Base-by-base conservation (phyloP, 768 basidiomycete species). In the Cystofilobasidium bisporidii region DNA sequence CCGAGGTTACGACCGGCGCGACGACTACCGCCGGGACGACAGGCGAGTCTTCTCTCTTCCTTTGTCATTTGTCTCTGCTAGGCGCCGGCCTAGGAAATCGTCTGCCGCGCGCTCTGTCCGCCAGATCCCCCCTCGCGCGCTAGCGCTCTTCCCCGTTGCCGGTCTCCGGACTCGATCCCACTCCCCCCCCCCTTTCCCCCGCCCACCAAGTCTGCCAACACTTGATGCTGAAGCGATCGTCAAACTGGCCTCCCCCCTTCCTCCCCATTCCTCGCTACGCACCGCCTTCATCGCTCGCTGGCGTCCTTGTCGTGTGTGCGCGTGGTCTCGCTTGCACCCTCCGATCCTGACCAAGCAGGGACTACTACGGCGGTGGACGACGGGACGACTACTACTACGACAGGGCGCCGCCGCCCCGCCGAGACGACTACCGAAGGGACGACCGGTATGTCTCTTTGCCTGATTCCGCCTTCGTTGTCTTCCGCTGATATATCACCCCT, bases 1-100 rank as follows among this genome's bases (percentile, higher is more conserved):
- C 63, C 83, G 84, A 63, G 81, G 83, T 50, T 69, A 82, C 59
- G 82, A 83, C 63, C 77, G 70, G 50, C 63, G 71, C 53, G 65
- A 72, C 68, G 55, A 65, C 55, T 56, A 56, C 57, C 53, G 53
- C 9, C 28, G 61, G 17, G 38, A 64, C 55, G 63, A 64, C 55
- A 41, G 63, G 63, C 33, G 55, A 32, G 63, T 64, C 36, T 38
- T 28, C n/a, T n/a, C n/a, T n/a, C n/a, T n/a, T n/a, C n/a, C n/a
- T n/a, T n/a, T n/a, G n/a, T n/a, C n/a, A n/a, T n/a, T n/a, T n/a
- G n/a, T n/a, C n/a, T n/a, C n/a, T n/a, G n/a, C n/a, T n/a, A n/a
- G n/a, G n/a, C n/a, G n/a, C n/a, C n/a, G n/a, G n/a, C n/a, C n/a
- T 50, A 11, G 48, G 26, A 5, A 24, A 4, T 3, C 3, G n/a